Conservation (phyloP, 1,284 basidiomycete species). For the Xanthoconium separans region DNA sequence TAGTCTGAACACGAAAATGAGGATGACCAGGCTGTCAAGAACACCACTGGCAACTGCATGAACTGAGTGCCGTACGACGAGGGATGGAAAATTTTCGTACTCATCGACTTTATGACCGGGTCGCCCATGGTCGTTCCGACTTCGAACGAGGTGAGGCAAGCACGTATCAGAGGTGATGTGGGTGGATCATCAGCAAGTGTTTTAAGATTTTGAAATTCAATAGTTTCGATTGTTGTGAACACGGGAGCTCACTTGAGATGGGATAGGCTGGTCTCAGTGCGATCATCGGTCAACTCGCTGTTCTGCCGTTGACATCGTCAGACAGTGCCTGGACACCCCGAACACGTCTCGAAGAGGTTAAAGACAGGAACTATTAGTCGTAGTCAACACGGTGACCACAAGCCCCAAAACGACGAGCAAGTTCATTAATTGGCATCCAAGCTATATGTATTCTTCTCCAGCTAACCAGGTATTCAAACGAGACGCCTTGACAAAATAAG, state of each 20-base stretch:
- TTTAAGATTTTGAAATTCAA: constrained; percentile 1
- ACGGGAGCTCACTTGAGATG: neutral
- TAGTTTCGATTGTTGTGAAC: neutral
- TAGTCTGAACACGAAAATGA: constrained; percentile 16
- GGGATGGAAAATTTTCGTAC: neutral
- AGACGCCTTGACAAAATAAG: neutral
- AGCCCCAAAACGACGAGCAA: too few relatives aligned
- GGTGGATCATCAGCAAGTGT: neutral
- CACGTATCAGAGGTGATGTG: neutral
- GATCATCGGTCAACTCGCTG: neutral
- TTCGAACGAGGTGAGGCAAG: neutral
- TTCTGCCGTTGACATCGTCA: neutral
- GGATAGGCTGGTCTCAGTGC: neutral
- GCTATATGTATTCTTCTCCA: constrained; percentile 46
- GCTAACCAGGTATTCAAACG: constrained; percentile 6
- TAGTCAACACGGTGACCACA: too few relatives aligned
- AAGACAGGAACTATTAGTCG: too few relatives aligned
- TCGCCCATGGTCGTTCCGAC: constrained; percentile 4
- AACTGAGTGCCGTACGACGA: neutral
- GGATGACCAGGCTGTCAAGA: constrained; percentile 10
- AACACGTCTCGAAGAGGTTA: too few relatives aligned
- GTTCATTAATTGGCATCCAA: constrained; percentile 31
- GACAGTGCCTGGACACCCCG: too few relatives aligned
- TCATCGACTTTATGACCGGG: neutral
- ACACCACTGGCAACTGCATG: constrained; percentile 8